A percentile compares a stretch with the other conserved stretches of the same genome.
These are phyloP conservation scores for Sanghuangporus sanghuang DNA, from an alignment of 1,284 basidiomycete species.

Conservation along the genomic window DNA sequence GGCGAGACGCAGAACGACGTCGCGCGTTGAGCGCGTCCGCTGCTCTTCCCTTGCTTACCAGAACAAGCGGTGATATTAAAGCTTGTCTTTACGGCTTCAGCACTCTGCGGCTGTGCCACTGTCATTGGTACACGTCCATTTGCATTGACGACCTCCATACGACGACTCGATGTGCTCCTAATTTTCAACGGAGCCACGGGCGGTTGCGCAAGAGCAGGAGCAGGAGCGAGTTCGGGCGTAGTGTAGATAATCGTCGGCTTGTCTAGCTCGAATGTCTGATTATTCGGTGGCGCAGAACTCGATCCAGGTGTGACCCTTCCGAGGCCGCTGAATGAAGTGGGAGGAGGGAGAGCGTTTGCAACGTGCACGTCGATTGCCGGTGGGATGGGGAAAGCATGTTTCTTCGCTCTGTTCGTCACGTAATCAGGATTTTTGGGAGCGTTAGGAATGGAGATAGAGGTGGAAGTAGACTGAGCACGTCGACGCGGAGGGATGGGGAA, in stretches of 20 bases:
- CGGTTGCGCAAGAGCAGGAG: not conserved
- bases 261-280: not conserved
- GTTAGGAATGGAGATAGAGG: not conserved
- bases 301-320: not conserved
- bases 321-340: not conserved
- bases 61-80: not conserved
- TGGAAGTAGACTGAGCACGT: not conserved
- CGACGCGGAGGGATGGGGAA: constrained; percentile 9
- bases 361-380: constrained; percentile 7
- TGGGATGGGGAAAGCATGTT: not conserved
- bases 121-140: not conserved
- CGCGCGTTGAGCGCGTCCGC: constrained; percentile 1
- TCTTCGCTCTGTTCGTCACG: not conserved
- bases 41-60: not conserved
- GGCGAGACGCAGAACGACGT: constrained; percentile 3
- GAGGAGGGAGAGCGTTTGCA: constrained; percentile 9
- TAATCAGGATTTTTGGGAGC: not conserved
- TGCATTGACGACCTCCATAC: not conserved
- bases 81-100: constrained; percentile 1
- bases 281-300: not conserved
- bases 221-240: not conserved
- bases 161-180: not conserved
- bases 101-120: constrained; percentile 4
- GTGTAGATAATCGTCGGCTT: constrained; percentile 5
- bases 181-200: constrained; percentile 1